Evolutionary conservation across 441 rosid genomes (phyloP).

Genomic region (Oxalis stricta): DNA sequence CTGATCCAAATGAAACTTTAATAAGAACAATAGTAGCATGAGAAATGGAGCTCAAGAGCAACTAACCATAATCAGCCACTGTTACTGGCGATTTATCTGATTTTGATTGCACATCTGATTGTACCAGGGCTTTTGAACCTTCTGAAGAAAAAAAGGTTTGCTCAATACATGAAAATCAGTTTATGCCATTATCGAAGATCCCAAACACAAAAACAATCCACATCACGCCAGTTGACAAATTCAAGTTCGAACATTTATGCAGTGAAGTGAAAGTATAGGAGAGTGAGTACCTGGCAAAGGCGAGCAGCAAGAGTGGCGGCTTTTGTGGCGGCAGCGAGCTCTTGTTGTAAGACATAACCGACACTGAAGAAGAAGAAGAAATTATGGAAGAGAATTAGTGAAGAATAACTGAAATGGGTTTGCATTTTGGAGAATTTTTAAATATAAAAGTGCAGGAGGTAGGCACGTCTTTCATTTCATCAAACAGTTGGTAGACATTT

Average conservation of each 20-base stretch:
- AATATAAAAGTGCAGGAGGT: background rate
- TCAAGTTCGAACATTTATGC: too few relatives aligned
- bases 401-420: background rate
- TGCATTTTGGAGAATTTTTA: background rate
- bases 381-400: background rate
- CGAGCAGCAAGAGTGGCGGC: constrained; percentile 81
- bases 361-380: constrained; percentile 11
- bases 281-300: constrained; percentile 55
- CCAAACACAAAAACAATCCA: too few relatives aligned
- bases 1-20: background rate
- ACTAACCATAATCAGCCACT: constrained; percentile 88
- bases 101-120: constrained; percentile 73
- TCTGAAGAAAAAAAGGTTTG: constrained; percentile 31
- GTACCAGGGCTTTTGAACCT: constrained; percentile 62
- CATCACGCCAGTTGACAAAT: too few relatives aligned
- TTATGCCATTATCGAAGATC: too few relatives aligned
- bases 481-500: background rate
- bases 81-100: constrained; percentile 84
- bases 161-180: too few relatives aligned
- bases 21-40: too few relatives aligned
- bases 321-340: constrained; percentile 79
- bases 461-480: background rate
- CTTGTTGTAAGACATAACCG: constrained; percentile 51
- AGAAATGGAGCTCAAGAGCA: too few relatives aligned
- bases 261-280: background rate